Conservation (phyloP, 129 eudicot genomes). For the Deinandra increscens region DNA sequence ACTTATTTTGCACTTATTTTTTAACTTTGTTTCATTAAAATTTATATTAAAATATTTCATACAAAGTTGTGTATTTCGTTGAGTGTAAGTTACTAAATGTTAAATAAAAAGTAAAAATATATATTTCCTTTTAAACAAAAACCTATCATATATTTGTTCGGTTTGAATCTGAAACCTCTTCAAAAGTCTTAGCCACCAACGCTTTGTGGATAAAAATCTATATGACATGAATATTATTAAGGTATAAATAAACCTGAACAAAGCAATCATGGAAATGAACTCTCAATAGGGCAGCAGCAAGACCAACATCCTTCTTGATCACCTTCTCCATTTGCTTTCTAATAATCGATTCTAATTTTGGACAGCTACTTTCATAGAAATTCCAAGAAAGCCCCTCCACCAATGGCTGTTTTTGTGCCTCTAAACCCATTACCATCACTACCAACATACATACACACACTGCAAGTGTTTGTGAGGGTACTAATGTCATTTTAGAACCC, state of each 20-base stretch:
- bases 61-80: too few relatives aligned
- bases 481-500: slow-evolving; percentile 20
- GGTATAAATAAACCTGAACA: slow-evolving; percentile 49
- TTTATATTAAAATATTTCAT: too few relatives aligned
- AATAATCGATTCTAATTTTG: slow-evolving; percentile 55
- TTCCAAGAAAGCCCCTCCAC: slow-evolving; percentile 54
- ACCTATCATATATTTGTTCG: too few relatives aligned
- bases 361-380: slow-evolving; percentile 52
- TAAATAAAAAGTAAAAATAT: too few relatives aligned
- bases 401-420: slow-evolving; percentile 43
- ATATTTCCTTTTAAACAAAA: too few relatives aligned
- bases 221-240: too few relatives aligned
- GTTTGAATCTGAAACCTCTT: too few relatives aligned
- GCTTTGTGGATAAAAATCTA: too few relatives aligned
- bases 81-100: too few relatives aligned
- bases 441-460: slow-evolving; percentile 12
- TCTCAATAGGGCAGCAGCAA: slow-evolving; percentile 74
- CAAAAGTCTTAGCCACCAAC: too few relatives aligned
- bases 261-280: slow-evolving; percentile 85
- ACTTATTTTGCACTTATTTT: too few relatives aligned
- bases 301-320: slow-evolving; percentile 56
- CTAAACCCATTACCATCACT: slow-evolving; percentile 25
- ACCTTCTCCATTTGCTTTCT: slow-evolving; percentile 51
- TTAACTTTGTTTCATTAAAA: too few relatives aligned
- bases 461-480: slow-evolving; percentile 24